Conservation (phyloP, 2,329 filamentous ascomycete genomes). For the Drechmeria coniospora region DNA sequence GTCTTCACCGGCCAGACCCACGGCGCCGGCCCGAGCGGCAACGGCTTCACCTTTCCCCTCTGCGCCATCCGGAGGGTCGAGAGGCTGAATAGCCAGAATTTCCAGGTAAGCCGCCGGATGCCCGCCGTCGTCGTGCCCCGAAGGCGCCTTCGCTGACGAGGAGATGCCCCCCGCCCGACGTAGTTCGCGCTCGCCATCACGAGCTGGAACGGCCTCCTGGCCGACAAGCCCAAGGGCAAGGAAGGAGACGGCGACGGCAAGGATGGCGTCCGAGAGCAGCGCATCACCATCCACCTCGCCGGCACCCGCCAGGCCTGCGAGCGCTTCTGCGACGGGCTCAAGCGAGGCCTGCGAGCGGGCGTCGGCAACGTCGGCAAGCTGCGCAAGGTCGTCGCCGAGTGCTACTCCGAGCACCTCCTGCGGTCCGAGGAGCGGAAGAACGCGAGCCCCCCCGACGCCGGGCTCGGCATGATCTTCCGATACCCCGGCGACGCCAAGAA, state of each 20-base stretch:
- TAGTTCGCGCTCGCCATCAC: slow-evolving; percentile 86
- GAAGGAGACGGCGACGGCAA: slow-evolving; percentile 21
- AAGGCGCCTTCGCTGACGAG: slow-evolving; percentile 1
- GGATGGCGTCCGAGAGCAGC: slow-evolving; percentile 47
- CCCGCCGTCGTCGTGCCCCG: background rate
- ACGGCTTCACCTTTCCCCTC: slow-evolving; percentile 88
- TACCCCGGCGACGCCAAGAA: slow-evolving; percentile 94
- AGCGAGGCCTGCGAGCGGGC: slow-evolving; percentile 71
- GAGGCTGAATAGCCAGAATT: slow-evolving; percentile 80
- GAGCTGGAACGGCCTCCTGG: slow-evolving; percentile 70
- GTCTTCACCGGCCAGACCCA: slow-evolving; percentile 87
- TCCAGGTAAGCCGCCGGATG: slow-evolving; percentile 35
- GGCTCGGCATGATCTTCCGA: slow-evolving; percentile 78
- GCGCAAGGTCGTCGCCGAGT: slow-evolving; percentile 63
- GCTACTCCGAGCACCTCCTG: slow-evolving; percentile 79
- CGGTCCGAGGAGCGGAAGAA: slow-evolving; percentile 47
- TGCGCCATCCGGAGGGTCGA: slow-evolving; percentile 87
- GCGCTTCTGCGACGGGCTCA: slow-evolving; percentile 89
- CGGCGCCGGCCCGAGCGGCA: slow-evolving; percentile 80
- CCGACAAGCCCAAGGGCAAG: slow-evolving; percentile 38
- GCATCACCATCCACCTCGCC: slow-evolving; percentile 81
- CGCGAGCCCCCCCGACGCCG: slow-evolving; percentile 60
- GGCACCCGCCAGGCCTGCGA: slow-evolving; percentile 83
- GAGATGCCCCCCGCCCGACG: slow-evolving; percentile 2
- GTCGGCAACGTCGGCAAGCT: slow-evolving; percentile 81